Base-by-base conservation (phyloP, 2,329 filamentous ascomycete species). In the Endoconidiophora laricicola region DNA sequence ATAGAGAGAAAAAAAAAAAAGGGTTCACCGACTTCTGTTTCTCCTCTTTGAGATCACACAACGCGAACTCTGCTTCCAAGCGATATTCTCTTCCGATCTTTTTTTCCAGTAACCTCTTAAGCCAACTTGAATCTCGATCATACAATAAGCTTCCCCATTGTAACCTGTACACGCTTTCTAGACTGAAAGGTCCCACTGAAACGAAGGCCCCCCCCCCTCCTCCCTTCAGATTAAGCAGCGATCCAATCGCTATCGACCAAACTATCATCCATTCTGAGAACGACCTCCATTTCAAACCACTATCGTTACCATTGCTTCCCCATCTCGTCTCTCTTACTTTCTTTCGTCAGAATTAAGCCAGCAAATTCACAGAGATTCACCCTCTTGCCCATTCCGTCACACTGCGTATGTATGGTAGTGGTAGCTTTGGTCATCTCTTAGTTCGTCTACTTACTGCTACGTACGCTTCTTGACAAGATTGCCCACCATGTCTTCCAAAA, bases 401-500 rank as follows among this genome's bases (percentile, higher is more conserved):
- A 22, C 44, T 38, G n/a, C 38, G 36, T 38, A 46, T 46, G 36
- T 38, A 46, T 46, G 44, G 33, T 46, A 33, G 26, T 33, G 14
- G 44, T 37, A 18, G 29, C 44, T 5, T 36, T 38, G 10, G 20
- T 46, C 37, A 18, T n/a, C 38, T 33, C 5, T 9, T 29, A 6
- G 24, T 6, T 41, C 3, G 9, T 41, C 39, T 22, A 41, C n/a
- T 18, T 29, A 33, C 26, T 33, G 26, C 26, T 33, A 33, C 26
- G 16, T 23, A 2, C 39, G 20, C 16, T 9, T 40, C 38, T 22
- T 6, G 38, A 22, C 38, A 9, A 33, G 3, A 33, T 10, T 10
- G 26, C 18, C 16, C 20, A 42, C 20, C 22, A 52, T 52, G 50
- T 52, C 50, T 22, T 44, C 46, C 29, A 49, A 52, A 36, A 48